Conservation (phyloP, 495 filamentous ascomycete species). For the Penicillium simplicissimum region DNA sequence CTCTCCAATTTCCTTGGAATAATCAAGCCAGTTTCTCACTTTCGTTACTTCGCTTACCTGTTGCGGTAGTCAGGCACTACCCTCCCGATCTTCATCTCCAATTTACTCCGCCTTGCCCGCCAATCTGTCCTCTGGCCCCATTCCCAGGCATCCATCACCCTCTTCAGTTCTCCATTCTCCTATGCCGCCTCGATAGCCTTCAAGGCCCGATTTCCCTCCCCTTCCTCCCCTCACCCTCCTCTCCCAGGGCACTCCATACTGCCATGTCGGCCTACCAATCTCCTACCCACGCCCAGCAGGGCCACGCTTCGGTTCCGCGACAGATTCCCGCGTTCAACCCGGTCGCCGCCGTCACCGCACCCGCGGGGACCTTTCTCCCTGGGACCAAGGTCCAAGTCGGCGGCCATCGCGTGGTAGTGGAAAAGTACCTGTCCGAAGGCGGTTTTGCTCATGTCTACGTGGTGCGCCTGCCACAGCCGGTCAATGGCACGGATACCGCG, state of each 20-base stretch:
- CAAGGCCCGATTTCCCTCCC: slow-evolving; percentile 4
- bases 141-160: slow-evolving; percentile 22
- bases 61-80: slow-evolving; percentile 27
- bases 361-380: slow-evolving; percentile 85
- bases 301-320: slow-evolving; percentile 35
- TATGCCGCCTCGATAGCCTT: slow-evolving; percentile 32
- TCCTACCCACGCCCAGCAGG: slow-evolving; percentile 30
- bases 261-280: slow-evolving; percentile 41
- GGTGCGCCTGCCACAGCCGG: slow-evolving; percentile 74
- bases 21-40: not conserved
- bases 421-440: slow-evolving; percentile 97
- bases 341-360: slow-evolving; percentile 52
- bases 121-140: slow-evolving; percentile 30
- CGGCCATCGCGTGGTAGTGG: slow-evolving; percentile 88
- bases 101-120: slow-evolving; percentile 26
- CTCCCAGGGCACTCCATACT: slow-evolving; percentile 25
- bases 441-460: slow-evolving; percentile 99
- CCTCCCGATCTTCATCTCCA: slow-evolving; percentile 3
- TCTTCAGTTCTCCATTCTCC: slow-evolving; percentile 13
- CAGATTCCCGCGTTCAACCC: slow-evolving; percentile 42
- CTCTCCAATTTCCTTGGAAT: not conserved
- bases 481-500: slow-evolving; percentile 80
- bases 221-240: not conserved
- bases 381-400: slow-evolving; percentile 97
- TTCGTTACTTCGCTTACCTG: slow-evolving; percentile 6